Base-by-base conservation (phyloP, 345 rosid species). In the Populus pruinosa region DNA sequence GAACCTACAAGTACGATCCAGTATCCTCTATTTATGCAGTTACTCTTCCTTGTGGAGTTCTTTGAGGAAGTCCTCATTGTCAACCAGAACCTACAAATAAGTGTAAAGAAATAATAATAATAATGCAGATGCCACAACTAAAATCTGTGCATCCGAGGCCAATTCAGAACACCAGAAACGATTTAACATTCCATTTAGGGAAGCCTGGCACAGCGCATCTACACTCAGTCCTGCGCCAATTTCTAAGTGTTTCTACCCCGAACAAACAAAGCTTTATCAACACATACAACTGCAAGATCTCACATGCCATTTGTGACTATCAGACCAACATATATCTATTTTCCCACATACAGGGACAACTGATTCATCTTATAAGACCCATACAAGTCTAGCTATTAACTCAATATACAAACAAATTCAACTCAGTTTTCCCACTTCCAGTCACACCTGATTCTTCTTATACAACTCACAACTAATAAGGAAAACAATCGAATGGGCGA, bases 61-160 rank as follows among this genome's bases (percentile, higher is more conserved):
- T 88, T 87, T 93, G 16, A 96, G 90, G 80, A 96, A 96, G 81
- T 93, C 99, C 86, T 89, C 87, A 41, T 92, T 91, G 94, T 96
- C 99, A 14, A 96, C 98, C 85, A 93, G 87, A 67, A 96, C 95
- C 97, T 92, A 80, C 76, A 82, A 66, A 27, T 13, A 25, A 61
- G 53, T 4, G 74, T 5, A 1, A 27, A 17, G 16, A 29, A 35
- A 44, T 2, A 29, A 0, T 18, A 23, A 23, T 7, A 61, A 59
- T 49, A 59, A 73, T 21, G 23, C 43, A 0, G 56, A 41, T 36
- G 55, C n/a, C n/a, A 61, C 53, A 20, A 21, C 39, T 17, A 67
- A 63, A 11, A 23, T 63, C 17, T 63, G 4, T 27, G 33, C 17
- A 27, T 64, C 8, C 9, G 6, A 38, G 72, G 41, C 78, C 38